A percentile compares a stretch with the other conserved stretches of the same genome.
These are phyloP conservation scores for Talaromyces sp. DNA, from an alignment of 2,329 filamentous ascomycete genomes.

Conservation along the genomic window DNA sequence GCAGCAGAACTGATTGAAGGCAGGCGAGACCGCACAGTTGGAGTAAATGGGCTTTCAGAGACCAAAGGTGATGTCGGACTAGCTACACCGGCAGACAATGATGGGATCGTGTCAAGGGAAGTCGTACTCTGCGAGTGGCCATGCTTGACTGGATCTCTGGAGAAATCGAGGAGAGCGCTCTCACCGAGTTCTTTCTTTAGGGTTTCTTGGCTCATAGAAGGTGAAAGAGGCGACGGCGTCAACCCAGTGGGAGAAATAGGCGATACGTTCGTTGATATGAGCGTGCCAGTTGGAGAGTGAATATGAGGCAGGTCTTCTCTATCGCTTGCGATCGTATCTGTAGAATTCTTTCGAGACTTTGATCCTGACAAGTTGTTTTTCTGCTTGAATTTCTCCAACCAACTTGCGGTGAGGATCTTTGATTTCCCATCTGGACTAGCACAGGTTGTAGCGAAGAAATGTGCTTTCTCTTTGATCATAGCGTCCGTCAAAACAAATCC, in stretches of 20 bases:
- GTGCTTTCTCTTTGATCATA: conserved; percentile 80
- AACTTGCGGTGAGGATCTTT: conserved; percentile 68
- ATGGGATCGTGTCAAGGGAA: conserved; percentile 63
- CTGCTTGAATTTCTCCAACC: conserved; percentile 94
- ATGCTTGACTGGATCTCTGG: conserved; percentile 56
- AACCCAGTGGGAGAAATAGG: conserved; percentile 68
- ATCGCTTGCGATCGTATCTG: conserved; percentile 57
- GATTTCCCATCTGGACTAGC: conserved; percentile 68
- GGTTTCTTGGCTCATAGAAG: conserved; percentile 67
- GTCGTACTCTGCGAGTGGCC: conserved; percentile 65
- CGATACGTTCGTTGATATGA: conserved; percentile 66
- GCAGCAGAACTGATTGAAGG: conserved; percentile 53
- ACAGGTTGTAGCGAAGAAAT: conserved; percentile 72
- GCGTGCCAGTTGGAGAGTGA: conserved; percentile 53
- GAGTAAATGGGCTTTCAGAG: conserved; percentile 69
- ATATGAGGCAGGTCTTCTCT: conserved; percentile 61
- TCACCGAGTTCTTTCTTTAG: conserved; percentile 59
- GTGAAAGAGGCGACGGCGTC: conserved; percentile 66
- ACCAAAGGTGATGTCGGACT: conserved; percentile 77
- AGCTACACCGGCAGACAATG: conserved; percentile 68
- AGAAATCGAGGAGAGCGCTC: conserved; percentile 58
- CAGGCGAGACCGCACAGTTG: conserved; percentile 50
- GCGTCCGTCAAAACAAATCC: conserved; percentile 72
- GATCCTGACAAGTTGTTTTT: conserved; percentile 66
- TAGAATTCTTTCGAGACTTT: conserved; percentile 54